Base-by-base conservation (phyloP, 179 eudicot genomes). In the Sideroxylon spinosum region DNA sequence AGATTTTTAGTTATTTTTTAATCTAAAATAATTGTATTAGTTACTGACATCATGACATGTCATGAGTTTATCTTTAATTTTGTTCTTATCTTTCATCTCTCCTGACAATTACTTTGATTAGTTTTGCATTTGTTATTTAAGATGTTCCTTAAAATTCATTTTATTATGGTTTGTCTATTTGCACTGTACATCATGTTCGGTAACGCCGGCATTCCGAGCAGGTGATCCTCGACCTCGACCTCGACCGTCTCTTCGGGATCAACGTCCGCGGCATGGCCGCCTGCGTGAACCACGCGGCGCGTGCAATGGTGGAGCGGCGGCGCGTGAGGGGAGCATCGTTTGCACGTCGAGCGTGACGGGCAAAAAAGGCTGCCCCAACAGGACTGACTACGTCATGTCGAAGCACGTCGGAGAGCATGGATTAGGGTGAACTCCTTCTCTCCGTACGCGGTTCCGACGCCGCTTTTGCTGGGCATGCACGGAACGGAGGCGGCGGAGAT, bases 361-460 rank as follows among this genome's bases (percentile, higher is more conserved):
- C n/a, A n/a, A 8, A 53, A n/a, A 48, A 49, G 3, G n/a, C 23
- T n/a, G n/a, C n/a, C n/a, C n/a, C n/a, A n/a, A n/a, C n/a, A n/a
- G 48, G 62, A 78, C 81, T 14, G 65, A 61, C 26, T 61, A 61
- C 65, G 48, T 13, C n/a, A 81, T 84, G 82, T 81, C 87, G 8
- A 81, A 84, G 50, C 82, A 78, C 44, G 87, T 84, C 0, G 87
- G 87, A 7, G 70, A 53, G 67, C 66, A 81, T 50, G 84, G 87
- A 5, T 84, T 6, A 60, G 84, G 68, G 84, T 84, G 19, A 84
- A 84, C 67, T n/a, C n/a, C n/a, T n/a, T n/a, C n/a, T n/a, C n/a
- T n/a, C 87, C 87, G 16, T 75, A 14, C 9, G 56, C 59, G 49
- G 37, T 84, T 25, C 68, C 76, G 28, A 84, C 87, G 49, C 84